Evolutionary conservation across 495 filamentous ascomycete genomes (phyloP), one percentile per base, ranked within the genome.

Genomic region (Hyaloscypha hepaticicola): DNA sequence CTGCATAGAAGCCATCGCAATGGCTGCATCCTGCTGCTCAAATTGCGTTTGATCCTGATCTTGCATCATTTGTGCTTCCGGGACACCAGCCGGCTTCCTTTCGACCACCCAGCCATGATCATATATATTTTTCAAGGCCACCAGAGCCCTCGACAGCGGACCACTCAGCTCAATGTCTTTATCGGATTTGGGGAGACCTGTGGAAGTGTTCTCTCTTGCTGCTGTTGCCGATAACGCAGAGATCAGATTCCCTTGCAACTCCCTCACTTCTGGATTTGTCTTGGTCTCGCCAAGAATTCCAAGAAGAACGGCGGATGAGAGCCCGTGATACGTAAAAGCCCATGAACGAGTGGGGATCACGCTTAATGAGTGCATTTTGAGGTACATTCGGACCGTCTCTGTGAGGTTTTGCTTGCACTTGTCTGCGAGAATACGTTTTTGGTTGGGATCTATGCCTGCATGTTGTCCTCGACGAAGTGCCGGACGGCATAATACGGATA

Each of bases 371-470:
- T 87, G 85, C 77, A 90, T 84, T 14, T 86, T 84, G 7, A 88
- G 75, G 71, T 88, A 90, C 75, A 88, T 87, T 65, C 86, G 81
- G 1, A 90, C 84, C 12, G 85, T 88, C 70, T 88, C 86, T 7
- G 82, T 80, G 11, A 90, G 71, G 69, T 85, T 88, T 27, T 77
- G 72, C 66, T 88, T 86, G 75, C 87, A 90, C 28, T 77, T 77
- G 27, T 83, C 78, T 5, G 78, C 79, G 1, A 85, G 74, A 1
- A 77, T 70, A 25, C 72, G 74, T 68, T 81, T 83, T 58, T 85
- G 80, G 7, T 70, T 38, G 0, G 69, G 25, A 14, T 77, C 77
- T 27, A 83, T 76, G 2, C 66, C 72, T 27, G 69, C 69, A 51
- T 63, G 74, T 52, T 80, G 77, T 1, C 71, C 66, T 38, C 79